Conservation (phyloP, 345 rosid genomes). For the Reutealis trisperma region DNA sequence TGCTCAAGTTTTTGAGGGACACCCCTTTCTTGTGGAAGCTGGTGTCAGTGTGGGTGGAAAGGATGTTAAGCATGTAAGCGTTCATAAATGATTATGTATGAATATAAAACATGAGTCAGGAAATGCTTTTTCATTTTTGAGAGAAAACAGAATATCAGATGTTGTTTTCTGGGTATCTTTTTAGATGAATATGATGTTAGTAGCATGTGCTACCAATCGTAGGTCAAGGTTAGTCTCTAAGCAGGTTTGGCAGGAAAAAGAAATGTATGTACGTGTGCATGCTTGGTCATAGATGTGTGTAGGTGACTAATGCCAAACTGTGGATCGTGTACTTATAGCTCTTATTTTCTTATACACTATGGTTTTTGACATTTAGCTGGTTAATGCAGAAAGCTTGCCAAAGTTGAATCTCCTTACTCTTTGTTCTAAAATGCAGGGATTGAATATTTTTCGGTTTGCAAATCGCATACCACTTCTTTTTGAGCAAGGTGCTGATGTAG, state of each 20-base stretch:
- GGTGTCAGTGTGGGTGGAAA: constrained; percentile 96
- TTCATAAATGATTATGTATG: not conserved
- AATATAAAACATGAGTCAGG: not conserved
- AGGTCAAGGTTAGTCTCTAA: not conserved
- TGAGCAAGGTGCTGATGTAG: constrained; percentile 99
- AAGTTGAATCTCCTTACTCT: not conserved
- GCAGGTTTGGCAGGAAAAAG: constrained; percentile 2
- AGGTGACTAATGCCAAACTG: not conserved
- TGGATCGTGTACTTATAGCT: not conserved
- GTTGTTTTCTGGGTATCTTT: not conserved
- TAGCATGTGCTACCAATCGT: not conserved
- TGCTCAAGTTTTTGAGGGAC: constrained; percentile 99
- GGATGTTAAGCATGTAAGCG: constrained; percentile 85
- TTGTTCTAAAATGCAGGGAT: constrained; percentile 51
- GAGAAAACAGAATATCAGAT: not conserved
- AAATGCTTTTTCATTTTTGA: not conserved
- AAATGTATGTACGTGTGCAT: not conserved
- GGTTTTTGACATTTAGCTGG: not conserved
- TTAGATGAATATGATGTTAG: not conserved
- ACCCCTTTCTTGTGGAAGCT: constrained; percentile 97
- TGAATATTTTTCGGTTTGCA: constrained; percentile 92
- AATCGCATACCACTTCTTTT: constrained; percentile 94
- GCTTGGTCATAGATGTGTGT: not conserved
- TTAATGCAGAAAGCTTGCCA: not conserved
- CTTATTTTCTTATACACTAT: not conserved